Evolutionary conservation across 805 yeast genomes (phyloP), one percentile per base, ranked within the genome.

Genomic region (Martiniozyma abietophila): DNA sequence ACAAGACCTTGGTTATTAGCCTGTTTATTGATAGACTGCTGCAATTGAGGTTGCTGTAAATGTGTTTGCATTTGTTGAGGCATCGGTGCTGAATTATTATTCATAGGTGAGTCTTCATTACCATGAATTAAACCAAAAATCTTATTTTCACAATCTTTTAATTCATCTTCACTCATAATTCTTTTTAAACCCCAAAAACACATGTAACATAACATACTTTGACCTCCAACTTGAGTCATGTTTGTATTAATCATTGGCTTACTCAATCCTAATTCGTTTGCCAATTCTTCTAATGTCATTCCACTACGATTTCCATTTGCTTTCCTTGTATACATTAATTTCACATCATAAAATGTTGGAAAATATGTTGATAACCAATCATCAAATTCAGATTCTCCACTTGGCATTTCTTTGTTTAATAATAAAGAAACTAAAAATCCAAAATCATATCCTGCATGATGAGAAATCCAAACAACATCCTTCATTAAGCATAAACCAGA

Each of bases 391-490:
- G 73, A 71, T 53, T 81, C 88, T 44, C 78, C 81, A 19, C 70
- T 71, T 1, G 97, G 97, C 67, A 89, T 80, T 31, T 67, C 60
- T 32, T 74, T 71, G 56, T 84, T 83, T 47, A 79, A 74, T 51
- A 89, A 64, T 44, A 85, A 65, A 31, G 94, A 75, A 11, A 86
- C 61, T 40, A 92, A 63, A 55, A 88, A 88, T 2, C 97, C 98
- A 53, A 88, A 71, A 56, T 92, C 98, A 58, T 92, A 92, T 9
- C 97, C 98, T 6, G 74, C 78, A 55, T 92, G 96, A 60, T 80
- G 92, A 41, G 95, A 80, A 34, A 85, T 67, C 98, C 98, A 92
- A 34, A 78, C 75, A 29, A 84, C 72, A 23, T 70, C 60, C 19
- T 68, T 66, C 46, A 83, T 77, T 47, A 92, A 62, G 24, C 88